Evolutionary conservation across 176 grass and related monocot genomes (phyloP).

Genomic region (Aegilops umbellulata): DNA sequence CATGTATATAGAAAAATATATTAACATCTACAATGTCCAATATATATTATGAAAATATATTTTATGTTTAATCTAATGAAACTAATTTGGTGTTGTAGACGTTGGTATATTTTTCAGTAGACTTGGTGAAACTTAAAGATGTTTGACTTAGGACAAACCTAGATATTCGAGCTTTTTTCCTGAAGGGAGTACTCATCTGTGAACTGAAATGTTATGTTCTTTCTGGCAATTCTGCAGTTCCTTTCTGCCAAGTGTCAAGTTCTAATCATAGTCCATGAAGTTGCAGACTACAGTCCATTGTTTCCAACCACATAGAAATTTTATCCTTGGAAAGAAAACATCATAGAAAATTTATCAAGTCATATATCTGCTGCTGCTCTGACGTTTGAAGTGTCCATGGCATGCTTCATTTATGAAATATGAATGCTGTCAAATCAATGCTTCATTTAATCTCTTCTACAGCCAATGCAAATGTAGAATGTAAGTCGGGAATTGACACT

Average conservation of each 20-base stretch:
- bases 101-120: no score
- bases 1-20: no score
- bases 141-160: no score
- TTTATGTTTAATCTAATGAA: no score
- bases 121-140: no score
- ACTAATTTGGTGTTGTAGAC: no score
- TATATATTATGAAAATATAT: no score
- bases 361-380: background rate
- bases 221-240: background rate
- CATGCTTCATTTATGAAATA: background rate
- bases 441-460: background rate
- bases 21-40: no score
- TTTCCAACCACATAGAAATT: background rate
- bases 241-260: background rate
- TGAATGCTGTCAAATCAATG: background rate
- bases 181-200: background rate
- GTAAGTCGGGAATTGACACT: background rate
- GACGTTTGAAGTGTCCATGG: background rate
- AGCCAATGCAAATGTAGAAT: slow-evolving; percentile 17
- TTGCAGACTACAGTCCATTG: background rate
- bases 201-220: slow-evolving; percentile 10
- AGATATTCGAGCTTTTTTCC: no score
- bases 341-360: background rate
- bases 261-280: background rate
- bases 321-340: background rate